Percentiles rank a stretch among this genome's conserved stretches.
Conservation (phyloP, 345 rosid species). For the Adansonia digitata region DNA sequence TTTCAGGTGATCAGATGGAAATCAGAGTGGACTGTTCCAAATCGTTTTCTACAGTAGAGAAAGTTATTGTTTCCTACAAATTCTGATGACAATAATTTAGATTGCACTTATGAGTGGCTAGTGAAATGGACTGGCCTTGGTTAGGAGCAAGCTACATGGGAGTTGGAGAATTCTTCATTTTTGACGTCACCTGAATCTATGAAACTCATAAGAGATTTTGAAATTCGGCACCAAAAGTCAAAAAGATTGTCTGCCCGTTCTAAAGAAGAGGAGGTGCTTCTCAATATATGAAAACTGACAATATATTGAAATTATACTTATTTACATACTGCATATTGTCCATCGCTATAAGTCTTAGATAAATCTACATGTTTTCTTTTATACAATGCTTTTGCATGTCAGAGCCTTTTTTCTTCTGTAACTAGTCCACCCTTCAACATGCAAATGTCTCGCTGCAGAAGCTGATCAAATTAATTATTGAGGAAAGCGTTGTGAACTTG, state of each 20-base stretch:
- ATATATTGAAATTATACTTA: neutral
- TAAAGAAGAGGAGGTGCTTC: constrained; percentile 24
- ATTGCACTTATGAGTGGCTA: constrained; percentile 46
- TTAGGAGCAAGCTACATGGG: constrained; percentile 58
- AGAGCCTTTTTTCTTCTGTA: neutral
- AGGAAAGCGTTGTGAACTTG: neutral
- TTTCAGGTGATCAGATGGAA: constrained; percentile 38
- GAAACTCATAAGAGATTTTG: constrained; percentile 38
- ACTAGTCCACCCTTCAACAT: neutral
- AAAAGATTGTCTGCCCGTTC: constrained; percentile 11
- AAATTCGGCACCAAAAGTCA: constrained; percentile 29
- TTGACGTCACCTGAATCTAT: constrained; percentile 29
- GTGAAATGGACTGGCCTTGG: constrained; percentile 59
- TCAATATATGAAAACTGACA: neutral
- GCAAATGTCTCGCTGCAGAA: too few relatives aligned
- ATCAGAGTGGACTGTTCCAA: constrained; percentile 43
- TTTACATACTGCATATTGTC: neutral
- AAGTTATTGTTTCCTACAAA: constrained; percentile 19
- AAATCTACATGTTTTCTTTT: neutral
- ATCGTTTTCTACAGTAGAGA: constrained; percentile 37
- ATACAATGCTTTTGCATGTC: neutral
- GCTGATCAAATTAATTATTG: neutral
- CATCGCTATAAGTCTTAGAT: neutral
- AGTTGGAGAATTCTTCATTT: constrained; percentile 41
- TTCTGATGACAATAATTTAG: constrained; percentile 8